Evolutionary conservation across 129 eudicot genomes (phyloP).

Genomic region (Gnaphalium uliginosum): DNA sequence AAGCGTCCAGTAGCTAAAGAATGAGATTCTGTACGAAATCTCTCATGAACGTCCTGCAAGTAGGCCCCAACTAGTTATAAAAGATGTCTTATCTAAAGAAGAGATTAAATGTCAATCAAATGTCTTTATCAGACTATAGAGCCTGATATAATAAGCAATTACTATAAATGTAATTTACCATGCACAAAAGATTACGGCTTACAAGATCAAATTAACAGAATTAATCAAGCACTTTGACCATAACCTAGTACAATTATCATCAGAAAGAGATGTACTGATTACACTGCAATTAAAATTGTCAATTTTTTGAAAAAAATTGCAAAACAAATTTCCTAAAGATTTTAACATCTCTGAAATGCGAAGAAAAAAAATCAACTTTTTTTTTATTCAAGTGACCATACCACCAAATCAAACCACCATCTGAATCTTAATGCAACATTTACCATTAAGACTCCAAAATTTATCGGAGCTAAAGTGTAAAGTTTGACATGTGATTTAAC

Average conservation of each 20-base stretch:
- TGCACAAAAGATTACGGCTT: background rate
- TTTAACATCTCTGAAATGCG: too few species aligned
- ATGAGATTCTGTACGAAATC: conserved; percentile 93
- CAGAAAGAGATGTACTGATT: background rate
- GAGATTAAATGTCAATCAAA: background rate
- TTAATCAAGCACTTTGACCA: background rate
- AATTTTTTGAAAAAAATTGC: background rate
- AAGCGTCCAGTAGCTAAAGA: conserved; percentile 78
- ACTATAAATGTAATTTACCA: background rate
- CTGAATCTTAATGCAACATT: background rate
- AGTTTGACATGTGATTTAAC: background rate
- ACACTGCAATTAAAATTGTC: background rate
- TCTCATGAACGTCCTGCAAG: conserved; percentile 90
- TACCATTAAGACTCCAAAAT: background rate
- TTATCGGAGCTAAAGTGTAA: background rate
- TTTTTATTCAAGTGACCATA: too few species aligned
- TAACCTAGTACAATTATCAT: background rate
- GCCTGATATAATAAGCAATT: background rate
- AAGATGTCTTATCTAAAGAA: background rate
- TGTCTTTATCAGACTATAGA: conserved; percentile 7
- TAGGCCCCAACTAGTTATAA: conserved; percentile 26
- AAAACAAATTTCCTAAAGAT: too few species aligned
- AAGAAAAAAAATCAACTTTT: background rate
- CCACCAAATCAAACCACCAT: background rate
- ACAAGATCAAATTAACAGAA: background rate